Base-by-base conservation (phyloP, 2,329 filamentous ascomycete species). In the Exserohilum turcica region DNA sequence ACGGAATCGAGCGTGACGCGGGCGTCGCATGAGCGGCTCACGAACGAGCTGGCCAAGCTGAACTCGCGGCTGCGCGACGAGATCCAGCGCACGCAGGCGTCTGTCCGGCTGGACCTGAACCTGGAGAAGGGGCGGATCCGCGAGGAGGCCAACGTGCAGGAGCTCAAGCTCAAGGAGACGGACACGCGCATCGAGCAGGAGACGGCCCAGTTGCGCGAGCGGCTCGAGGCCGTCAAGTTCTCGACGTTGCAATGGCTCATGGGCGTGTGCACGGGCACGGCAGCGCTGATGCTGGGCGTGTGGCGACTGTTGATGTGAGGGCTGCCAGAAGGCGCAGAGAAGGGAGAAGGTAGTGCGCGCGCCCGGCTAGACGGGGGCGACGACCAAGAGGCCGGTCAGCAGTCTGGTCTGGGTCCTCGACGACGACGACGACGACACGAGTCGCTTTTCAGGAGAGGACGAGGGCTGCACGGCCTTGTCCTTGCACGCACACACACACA, bases 141-240 rank as follows among this genome's bases (percentile, higher is more conserved):
- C 57, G 94, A 99, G 77, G 94, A 99, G 80, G 92, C 92, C 15
- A 95, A 96, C 63, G 89, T 90, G 52, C 94, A 97, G 78, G 94
- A 99, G 76, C 86, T 99, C 77, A 95, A 96, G 80, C 91, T 99
- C 69, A 97, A 96, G 80, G 94, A 99, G 83, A 97, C 94, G 10
- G 94, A 99, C 79, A 96, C 92, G 52, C 88, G 95, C 77, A 97
- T 99, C 68, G 94, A 99, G 80, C 93, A 97, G 78, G 94, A 97
- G 80, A 92, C 94, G 48, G 93, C 54, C 35, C 89, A 89, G 28
- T 75, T 99, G 71, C 82, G 91, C 63, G 94, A 97, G 80, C 88
- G 95, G 78, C 82, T 99, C 42, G 94, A 99, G 79, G 90, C 91
- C 63, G 94, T 99, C 75, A 99, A 99, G 82, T 97, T 97, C 77